Conservation (phyloP, 345 rosid genomes). For the Bretschneidera sinensis region DNA sequence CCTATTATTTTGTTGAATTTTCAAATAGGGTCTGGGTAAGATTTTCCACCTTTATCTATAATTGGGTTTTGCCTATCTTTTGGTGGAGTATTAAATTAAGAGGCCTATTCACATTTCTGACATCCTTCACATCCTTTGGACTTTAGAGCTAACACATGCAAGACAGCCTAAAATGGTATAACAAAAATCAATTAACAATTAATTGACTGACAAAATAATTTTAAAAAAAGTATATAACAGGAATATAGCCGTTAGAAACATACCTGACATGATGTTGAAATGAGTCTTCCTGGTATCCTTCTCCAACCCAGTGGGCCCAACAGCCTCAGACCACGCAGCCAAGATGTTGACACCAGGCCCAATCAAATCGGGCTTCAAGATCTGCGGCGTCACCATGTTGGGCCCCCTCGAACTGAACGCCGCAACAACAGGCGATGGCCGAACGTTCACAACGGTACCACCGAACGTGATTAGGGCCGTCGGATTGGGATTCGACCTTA, state of each 20-base stretch:
- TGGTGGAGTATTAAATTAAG: neutral
- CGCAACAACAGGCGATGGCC: constrained; percentile 85
- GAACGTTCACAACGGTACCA: constrained; percentile 61
- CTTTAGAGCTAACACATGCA: too few relatives aligned
- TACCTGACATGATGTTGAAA: constrained; percentile 88
- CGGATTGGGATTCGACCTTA: constrained; percentile 38
- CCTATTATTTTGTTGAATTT: too few relatives aligned
- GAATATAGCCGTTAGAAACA: constrained; percentile 18
- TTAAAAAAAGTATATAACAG: too few relatives aligned
- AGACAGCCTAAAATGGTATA: neutral
- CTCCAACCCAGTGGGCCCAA: constrained; percentile 70
- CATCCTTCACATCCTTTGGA: too few relatives aligned
- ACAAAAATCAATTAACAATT: too few relatives aligned
- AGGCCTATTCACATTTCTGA: neutral
- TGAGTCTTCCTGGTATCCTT: constrained; percentile 52
- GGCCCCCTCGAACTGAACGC: constrained; percentile 94
- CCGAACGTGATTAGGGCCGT: constrained; percentile 48
- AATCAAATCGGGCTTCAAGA: constrained; percentile 84
- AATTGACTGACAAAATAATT: too few relatives aligned
- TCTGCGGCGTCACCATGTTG: constrained; percentile 60
- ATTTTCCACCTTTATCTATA: too few relatives aligned
- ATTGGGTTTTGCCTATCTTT: too few relatives aligned
- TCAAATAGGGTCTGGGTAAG: too few relatives aligned
- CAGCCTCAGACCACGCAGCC: constrained; percentile 78
- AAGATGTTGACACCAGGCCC: constrained; percentile 86